Evolutionary conservation across 306 rosid species (phyloP).

Genomic region (Spatholobus suberectus): DNA sequence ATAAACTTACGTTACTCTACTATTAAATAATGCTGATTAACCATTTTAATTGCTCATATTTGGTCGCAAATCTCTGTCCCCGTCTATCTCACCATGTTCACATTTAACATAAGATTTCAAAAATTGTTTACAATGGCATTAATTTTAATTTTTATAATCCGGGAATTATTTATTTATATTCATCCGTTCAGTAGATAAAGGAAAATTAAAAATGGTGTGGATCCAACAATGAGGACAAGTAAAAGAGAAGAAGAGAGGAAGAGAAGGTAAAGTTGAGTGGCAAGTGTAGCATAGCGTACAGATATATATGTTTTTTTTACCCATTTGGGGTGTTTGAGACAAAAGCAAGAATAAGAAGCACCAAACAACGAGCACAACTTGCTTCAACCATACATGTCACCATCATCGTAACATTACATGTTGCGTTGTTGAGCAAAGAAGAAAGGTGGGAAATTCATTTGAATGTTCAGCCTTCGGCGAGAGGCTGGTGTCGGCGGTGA

Average conservation of each 20-base stretch:
- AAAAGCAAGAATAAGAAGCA: not conserved
- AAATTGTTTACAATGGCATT: too few relatives aligned
- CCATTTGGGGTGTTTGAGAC: not conserved
- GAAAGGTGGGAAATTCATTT: conserved; percentile 94
- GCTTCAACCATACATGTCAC: not conserved
- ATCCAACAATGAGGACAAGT: not conserved
- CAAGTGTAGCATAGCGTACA: not conserved
- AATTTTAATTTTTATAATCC: too few relatives aligned
- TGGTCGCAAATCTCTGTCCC: not conserved
- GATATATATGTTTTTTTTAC: not conserved
- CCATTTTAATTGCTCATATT: not conserved
- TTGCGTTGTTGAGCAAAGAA: too few relatives aligned
- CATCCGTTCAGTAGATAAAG: not conserved
- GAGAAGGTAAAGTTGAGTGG: not conserved
- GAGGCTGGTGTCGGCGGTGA: conserved; percentile 96
- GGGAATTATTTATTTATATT: not conserved
- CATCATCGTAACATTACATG: too few relatives aligned
- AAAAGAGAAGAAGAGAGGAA: not conserved
- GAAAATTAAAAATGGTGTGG: not conserved
- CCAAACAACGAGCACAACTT: not conserved
- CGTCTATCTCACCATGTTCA: not conserved
- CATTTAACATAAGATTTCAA: too few relatives aligned
- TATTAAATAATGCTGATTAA: not conserved
- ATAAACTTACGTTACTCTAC: not conserved
- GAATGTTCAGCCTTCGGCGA: conserved; percentile 99